Conservation (phyloP, 805 yeast species). For the Ogataea angusta region DNA sequence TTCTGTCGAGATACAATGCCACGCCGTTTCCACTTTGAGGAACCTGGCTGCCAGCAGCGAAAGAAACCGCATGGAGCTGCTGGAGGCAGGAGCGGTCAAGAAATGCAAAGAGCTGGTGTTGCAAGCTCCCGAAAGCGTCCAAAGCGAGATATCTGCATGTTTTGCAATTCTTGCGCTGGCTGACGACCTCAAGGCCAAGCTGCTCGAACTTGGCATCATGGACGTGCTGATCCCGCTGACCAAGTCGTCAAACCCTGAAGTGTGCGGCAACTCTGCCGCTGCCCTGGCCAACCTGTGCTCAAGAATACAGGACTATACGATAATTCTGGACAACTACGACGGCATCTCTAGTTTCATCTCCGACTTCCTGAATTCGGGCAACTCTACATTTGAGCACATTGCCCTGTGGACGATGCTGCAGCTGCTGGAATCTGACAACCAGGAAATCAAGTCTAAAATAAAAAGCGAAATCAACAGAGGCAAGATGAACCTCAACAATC, state of each 20-base stretch:
- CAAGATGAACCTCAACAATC: constrained; percentile 31
- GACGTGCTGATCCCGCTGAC: constrained; percentile 92
- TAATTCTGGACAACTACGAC: constrained; percentile 80
- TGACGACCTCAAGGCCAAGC: constrained; percentile 84
- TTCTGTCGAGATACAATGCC: constrained; percentile 96
- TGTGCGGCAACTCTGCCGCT: constrained; percentile 97
- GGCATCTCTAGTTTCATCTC: constrained; percentile 84
- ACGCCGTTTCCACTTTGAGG: constrained; percentile 93
- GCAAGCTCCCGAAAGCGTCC: constrained; percentile 85
- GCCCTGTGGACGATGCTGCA: constrained; percentile 97
- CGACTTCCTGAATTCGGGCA: constrained; percentile 75
- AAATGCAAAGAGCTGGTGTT: constrained; percentile 87
- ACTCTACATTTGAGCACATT: constrained; percentile 95
- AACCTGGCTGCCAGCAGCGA: constrained; percentile 95
- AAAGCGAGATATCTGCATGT: constrained; percentile 94
- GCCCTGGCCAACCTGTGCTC: constrained; percentile 95
- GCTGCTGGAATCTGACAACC: constrained; percentile 81
- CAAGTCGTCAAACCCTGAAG: constrained; percentile 82
- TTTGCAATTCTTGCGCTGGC: constrained; percentile 95
- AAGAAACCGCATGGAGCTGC: constrained; percentile 83
- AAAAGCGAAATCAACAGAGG: constrained; percentile 33
- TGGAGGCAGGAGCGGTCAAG: constrained; percentile 93
- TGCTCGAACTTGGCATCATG: constrained; percentile 78
- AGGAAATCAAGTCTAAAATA: constrained; percentile 44
- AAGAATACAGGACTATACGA: constrained; percentile 77